A percentile compares a stretch with the other conserved stretches of the same genome.
Evolutionary conservation across 192 early-diverging fungal species (phyloP).

Genomic region (Mortierella claussenii): DNA sequence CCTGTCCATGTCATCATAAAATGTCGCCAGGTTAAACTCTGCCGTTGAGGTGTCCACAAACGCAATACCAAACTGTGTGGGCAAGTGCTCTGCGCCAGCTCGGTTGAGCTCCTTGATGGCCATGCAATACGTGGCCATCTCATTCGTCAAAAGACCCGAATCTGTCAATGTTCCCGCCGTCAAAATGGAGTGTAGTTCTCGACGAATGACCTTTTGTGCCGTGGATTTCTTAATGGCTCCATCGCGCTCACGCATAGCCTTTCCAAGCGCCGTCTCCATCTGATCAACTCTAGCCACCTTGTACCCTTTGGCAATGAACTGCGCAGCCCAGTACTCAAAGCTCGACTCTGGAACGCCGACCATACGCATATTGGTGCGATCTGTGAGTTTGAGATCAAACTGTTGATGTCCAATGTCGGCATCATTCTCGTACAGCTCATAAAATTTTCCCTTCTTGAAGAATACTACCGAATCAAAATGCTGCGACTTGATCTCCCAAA

Average conservation of each 20-base stretch:
- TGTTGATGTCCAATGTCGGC: constrained; percentile 95
- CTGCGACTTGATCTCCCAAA: constrained; percentile 97
- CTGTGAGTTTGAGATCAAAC: constrained; percentile 96
- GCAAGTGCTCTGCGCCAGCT: constrained; percentile 42
- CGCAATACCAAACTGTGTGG: constrained; percentile 80
- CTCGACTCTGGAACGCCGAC: constrained; percentile 94
- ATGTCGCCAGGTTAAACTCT: constrained; percentile 84
- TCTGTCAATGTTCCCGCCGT: constrained; percentile 95
- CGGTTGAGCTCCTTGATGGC: constrained; percentile 77
- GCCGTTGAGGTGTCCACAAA: constrained; percentile 98
- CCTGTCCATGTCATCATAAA: constrained; percentile 87
- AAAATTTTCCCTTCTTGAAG: constrained; percentile 99
- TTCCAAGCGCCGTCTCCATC: constrained; percentile 94
- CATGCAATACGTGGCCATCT: constrained; percentile 97
- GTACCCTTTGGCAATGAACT: constrained; percentile 93
- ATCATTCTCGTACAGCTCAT: constrained; percentile 98
- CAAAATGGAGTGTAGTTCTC: constrained; percentile 87
- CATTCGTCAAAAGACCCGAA: constrained; percentile 83
- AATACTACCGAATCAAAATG: constrained; percentile 94
- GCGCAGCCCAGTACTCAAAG: constrained; percentile 95
- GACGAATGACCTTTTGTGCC: constrained; percentile 74
- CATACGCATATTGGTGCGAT: constrained; percentile 99
- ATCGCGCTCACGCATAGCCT: constrained; percentile 84
- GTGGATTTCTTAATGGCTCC: constrained; percentile 12
- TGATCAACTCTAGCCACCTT: constrained; percentile 98